Conservation (phyloP, 2,329 filamentous ascomycete species). For the Magnaporthiopsis poae region DNA sequence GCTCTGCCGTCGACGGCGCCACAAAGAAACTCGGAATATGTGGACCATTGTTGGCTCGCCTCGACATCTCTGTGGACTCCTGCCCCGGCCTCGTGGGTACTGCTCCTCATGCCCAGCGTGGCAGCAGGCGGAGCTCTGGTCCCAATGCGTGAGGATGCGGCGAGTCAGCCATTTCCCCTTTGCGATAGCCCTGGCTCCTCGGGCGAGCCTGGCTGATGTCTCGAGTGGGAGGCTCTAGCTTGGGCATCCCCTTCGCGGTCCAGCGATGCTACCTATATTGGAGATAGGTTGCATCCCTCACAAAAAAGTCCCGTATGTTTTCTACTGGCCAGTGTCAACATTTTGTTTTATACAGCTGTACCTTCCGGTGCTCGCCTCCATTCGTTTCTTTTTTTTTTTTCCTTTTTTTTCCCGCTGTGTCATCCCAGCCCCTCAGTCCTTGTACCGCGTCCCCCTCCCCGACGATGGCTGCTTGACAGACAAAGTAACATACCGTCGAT, state of each 20-base stretch:
- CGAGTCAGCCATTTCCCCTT: not conserved
- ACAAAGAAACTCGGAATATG: too few relatives aligned
- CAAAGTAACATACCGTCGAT: not conserved
- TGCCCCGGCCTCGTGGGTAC: not conserved
- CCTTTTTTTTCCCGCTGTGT: not conserved
- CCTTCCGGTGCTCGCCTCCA: not conserved
- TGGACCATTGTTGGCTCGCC: too few relatives aligned
- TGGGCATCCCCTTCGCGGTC: not conserved
- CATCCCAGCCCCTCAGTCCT: not conserved
- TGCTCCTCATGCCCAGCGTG: not conserved
- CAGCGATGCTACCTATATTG: not conserved
- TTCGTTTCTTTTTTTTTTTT: not conserved
- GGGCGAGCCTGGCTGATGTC: too few relatives aligned
- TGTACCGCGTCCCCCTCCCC: not conserved
- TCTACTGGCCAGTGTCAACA: not conserved
- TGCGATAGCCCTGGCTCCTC: not conserved
- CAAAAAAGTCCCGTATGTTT: not conserved
- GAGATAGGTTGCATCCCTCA: not conserved
- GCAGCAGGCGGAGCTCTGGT: not conserved
- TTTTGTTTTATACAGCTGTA: not conserved
- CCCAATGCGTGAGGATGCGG: not conserved
- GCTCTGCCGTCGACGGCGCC: too few relatives aligned
- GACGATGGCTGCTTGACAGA: not conserved
- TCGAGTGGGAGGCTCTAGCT: not conserved
- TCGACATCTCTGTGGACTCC: too few relatives aligned